Evolutionary conservation across 1,284 basidiomycete species (phyloP).

Genomic region (Veloporphyrellus conicus): DNA sequence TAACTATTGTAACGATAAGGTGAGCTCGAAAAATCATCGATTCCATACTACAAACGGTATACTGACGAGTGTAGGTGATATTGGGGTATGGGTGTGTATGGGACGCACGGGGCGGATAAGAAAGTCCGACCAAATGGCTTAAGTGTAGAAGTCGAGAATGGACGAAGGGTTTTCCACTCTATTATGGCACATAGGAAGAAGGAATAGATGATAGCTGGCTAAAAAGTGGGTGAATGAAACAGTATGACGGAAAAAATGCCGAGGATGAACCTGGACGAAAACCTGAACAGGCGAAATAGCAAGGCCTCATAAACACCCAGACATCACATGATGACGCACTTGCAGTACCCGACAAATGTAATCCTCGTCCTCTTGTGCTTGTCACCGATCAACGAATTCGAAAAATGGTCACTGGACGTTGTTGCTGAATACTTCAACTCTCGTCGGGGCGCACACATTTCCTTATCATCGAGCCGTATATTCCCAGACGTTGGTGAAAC

Average conservation of each 20-base stretch:
- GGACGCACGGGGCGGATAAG: slow-evolving; percentile 12
- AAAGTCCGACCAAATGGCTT: slow-evolving; percentile 17
- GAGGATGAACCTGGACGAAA: slow-evolving; percentile 8
- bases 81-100: slow-evolving; percentile 4
- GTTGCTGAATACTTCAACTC: slow-evolving; percentile 29
- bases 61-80: slow-evolving; percentile 24
- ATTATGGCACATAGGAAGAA: slow-evolving; percentile 21
- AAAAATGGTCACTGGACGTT: slow-evolving; percentile 26
- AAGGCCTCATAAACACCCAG: slow-evolving; percentile 17
- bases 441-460: too few relatives aligned
- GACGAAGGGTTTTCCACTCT: slow-evolving; percentile 22
- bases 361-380: slow-evolving; percentile 39
- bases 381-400: slow-evolving; percentile 21
- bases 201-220: slow-evolving; percentile 9
- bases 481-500: neutral
- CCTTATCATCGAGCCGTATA: too few relatives aligned
- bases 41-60: slow-evolving; percentile 28
- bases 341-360: slow-evolving; percentile 57
- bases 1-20: slow-evolving; percentile 23
- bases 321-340: slow-evolving; percentile 60
- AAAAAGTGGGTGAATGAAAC: slow-evolving; percentile 3
- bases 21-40: slow-evolving; percentile 22
- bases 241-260: slow-evolving; percentile 9
- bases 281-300: slow-evolving; percentile 24
- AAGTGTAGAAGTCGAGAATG: slow-evolving; percentile 12